Evolutionary conservation across 1,284 basidiomycete genomes (phyloP).

Genomic region (Mixia osmundae): DNA sequence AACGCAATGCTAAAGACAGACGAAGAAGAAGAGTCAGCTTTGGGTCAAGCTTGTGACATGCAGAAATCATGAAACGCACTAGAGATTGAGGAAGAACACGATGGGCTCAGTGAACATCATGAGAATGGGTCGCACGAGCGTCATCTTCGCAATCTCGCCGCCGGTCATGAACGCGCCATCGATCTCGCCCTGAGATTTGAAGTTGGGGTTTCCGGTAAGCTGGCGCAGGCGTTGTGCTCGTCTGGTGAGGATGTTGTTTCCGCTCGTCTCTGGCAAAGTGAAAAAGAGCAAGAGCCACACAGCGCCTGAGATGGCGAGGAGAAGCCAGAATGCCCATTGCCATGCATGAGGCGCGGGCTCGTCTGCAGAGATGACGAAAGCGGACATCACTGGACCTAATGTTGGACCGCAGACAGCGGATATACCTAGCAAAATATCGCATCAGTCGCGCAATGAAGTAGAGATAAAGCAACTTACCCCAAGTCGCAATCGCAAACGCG

Average conservation of each 20-base stretch:
- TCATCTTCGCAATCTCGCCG: conserved; percentile 2
- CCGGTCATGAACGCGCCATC: conserved; percentile 8
- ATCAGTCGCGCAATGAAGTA: background rate
- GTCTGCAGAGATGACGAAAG: conserved; percentile 7
- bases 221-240: conserved; percentile 22
- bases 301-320: conserved; percentile 12
- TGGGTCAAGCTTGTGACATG: conserved; percentile 15
- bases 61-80: no score
- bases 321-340: conserved; percentile 19
- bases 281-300: conserved; percentile 3
- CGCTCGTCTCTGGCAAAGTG: conserved; percentile 20
- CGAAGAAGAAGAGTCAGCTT: conserved; percentile 9
- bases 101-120: conserved; percentile 7
- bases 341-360: no score
- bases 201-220: conserved; percentile 21
- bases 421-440: no score
- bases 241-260: conserved; percentile 20
- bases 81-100: conserved; percentile 12
- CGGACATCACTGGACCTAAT: conserved; percentile 6
- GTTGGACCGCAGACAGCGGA: conserved; percentile 18
- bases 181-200: conserved; percentile 21
- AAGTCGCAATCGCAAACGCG: conserved; percentile 17
- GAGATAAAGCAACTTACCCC: conserved; percentile 11
- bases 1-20: conserved; percentile 2
- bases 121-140: conserved; percentile 8